Base-by-base conservation (phyloP, 2,329 filamentous ascomycete genomes). In the Tolypocladium capitatum region DNA sequence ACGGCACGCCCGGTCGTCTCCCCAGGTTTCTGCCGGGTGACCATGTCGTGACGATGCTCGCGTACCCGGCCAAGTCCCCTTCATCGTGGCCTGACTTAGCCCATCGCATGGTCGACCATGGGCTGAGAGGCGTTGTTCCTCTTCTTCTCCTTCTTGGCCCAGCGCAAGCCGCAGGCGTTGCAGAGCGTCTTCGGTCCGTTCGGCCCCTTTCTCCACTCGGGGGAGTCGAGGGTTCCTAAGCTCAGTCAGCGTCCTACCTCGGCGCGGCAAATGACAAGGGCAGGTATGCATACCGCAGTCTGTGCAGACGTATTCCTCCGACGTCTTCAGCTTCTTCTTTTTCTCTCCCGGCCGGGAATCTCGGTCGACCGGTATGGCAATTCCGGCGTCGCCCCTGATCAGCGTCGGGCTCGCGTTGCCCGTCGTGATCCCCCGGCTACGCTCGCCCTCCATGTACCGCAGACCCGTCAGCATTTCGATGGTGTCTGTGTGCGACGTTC, bases 141-240 rank as follows among this genome's bases (percentile, higher is more conserved):
- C 60, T 88, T 91, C 73, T 92, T 92, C 61, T 92, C 86, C 61
- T 86, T 89, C 77, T 86, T 81, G 16, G 81, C 80, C 81, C 81
- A 84, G 46, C 81, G 72, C 30, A 84, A 68, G 34, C 91, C 91
- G 62, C 91, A 97, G 8, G 91, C 91, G 68, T 97, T 97, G 67
- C 91, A 97, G 13, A 97, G 70, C 9, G 91, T 96, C 66, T 97
- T 96, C 1, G 90, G 90, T 2, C 91, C 91, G 52, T 80, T 87
- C 0, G 91, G 91, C 0, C 91, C 91, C 64, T 95, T 96, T 52
- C 91, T 77, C 91, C 91, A 97, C 70, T 97, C 91, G 0, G 91
- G 91, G 16, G 87, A 94, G 60, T 96, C 90, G 36, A 94, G 74
- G 0, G 88, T 96, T 32, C 78, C 79, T 83, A 51, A 10, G 34